phyloP scores from a whole-genome alignment of 208 protist genomes.

The Trypanosoma lewisi region DNA sequence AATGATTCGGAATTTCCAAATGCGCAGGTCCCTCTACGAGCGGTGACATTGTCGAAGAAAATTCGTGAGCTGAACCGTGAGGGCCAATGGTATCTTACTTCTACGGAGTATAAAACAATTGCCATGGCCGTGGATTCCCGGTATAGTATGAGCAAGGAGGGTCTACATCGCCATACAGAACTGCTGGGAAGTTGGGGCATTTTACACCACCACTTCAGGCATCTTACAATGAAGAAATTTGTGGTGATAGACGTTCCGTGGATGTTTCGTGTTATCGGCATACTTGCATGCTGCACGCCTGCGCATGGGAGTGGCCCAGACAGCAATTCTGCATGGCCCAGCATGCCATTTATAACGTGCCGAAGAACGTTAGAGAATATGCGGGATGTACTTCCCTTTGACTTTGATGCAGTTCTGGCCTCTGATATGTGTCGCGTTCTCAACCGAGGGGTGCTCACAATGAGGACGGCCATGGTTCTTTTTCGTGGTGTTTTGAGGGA shows the following conservation, averaged over 20 bases:
- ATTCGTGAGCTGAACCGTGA: conserved; percentile 30
- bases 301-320: neutral
- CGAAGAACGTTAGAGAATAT: conserved; percentile 5
- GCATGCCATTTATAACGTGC: conserved; percentile 8
- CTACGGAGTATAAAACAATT: conserved; percentile 57
- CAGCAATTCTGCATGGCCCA: neutral
- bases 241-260: conserved; percentile 71
- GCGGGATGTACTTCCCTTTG: conserved; percentile 23
- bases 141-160: conserved; percentile 36
- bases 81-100: conserved; percentile 57
- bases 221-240: conserved; percentile 39
- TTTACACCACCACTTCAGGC: conserved; percentile 60
- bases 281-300: conserved; percentile 23
- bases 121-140: conserved; percentile 40
- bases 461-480: conserved; percentile 15
- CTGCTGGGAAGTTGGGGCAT: conserved; percentile 62
- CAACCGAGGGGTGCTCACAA: conserved; percentile 24
- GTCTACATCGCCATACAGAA: conserved; percentile 69
- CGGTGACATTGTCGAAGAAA: conserved; percentile 30
- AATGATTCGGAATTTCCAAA: conserved; percentile 72
- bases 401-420: conserved; percentile 18
- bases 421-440: conserved; percentile 23
- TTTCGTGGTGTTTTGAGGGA: conserved; percentile 26
- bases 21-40: conserved; percentile 53
- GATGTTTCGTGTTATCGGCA: conserved; percentile 36